Conservation (phyloP, 2,329 filamentous ascomycete species). For the Cladosporium sp. region DNA sequence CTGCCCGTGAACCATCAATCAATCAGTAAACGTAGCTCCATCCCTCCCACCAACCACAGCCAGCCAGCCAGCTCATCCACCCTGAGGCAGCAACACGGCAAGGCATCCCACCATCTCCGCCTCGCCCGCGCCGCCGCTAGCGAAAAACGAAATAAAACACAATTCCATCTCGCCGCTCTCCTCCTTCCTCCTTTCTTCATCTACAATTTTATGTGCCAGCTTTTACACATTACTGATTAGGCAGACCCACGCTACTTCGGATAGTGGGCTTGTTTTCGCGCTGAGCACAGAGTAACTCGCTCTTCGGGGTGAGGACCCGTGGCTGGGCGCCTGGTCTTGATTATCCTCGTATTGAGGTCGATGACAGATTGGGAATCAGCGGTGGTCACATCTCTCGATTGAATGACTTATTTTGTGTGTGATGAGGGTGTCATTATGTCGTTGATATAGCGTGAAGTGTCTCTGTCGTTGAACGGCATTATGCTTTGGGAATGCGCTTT, state of each 20-base stretch:
- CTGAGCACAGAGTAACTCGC: constrained; percentile 59
- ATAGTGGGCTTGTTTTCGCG: constrained; percentile 55
- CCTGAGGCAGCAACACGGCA: no score
- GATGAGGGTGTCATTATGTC: no score
- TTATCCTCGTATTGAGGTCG: constrained; percentile 63
- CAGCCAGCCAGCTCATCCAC: no score
- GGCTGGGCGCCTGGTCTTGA: constrained; percentile 68
- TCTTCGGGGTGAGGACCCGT: constrained; percentile 48
- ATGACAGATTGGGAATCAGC: constrained; percentile 69
- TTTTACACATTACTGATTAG: constrained; percentile 53
- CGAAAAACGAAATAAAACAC: constrained; percentile 4
- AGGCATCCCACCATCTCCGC: constrained; percentile 4
- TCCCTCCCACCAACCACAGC: constrained; percentile 22
- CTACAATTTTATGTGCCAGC: constrained; percentile 49
- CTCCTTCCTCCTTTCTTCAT: constrained; percentile 38
- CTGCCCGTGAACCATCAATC: not conserved
- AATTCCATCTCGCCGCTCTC: constrained; percentile 21
- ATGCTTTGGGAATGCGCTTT: no score
- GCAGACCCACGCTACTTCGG: constrained; percentile 8
- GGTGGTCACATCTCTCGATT: constrained; percentile 60
- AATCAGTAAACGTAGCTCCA: constrained; percentile 21
- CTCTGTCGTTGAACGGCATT: no score
- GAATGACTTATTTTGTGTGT: no score
- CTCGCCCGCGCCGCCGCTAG: constrained; percentile 1
- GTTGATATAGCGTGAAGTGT: no score